Evolutionary conservation across 148 eudicot species (phyloP).

Genomic region (Vaccinium corymbosum): DNA sequence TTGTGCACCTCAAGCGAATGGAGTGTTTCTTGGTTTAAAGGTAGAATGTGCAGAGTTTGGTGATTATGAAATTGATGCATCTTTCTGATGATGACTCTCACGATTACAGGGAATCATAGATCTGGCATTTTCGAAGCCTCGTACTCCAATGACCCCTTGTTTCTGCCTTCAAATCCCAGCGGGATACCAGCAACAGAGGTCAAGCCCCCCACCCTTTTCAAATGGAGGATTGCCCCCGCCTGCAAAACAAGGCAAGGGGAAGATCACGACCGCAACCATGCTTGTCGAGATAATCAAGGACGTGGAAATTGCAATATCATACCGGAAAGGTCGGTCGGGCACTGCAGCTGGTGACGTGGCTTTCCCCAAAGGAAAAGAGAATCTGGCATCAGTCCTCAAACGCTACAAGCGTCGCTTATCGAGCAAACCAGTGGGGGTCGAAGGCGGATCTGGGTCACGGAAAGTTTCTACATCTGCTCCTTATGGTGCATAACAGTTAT

Average conservation of each 20-base stretch:
- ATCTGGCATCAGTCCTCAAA: constrained; percentile 86
- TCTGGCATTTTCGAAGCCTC: constrained; percentile 68
- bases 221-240: constrained; percentile 69
- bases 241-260: constrained; percentile 59
- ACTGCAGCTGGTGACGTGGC: constrained; percentile 99
- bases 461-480: background rate
- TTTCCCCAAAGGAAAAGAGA: constrained; percentile 92
- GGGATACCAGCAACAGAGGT: constrained; percentile 53
- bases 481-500: background rate
- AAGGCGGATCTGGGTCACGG: constrained; percentile 19
- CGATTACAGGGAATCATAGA: constrained; percentile 68
- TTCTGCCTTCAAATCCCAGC: constrained; percentile 82
- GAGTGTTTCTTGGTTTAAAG: background rate
- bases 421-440: constrained; percentile 51
- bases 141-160: constrained; percentile 62
- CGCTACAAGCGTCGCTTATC: constrained; percentile 87
- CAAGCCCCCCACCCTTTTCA: constrained; percentile 49
- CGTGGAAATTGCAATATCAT: constrained; percentile 75
- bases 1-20: background rate
- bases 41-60: background rate
- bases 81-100: background rate
- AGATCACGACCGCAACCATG: constrained; percentile 62
- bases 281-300: constrained; percentile 75
- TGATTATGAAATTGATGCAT: background rate
- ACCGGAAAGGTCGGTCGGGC: constrained; percentile 85